Evolutionary conservation across 345 rosid species (phyloP).

Genomic region (Clausena lansium): DNA sequence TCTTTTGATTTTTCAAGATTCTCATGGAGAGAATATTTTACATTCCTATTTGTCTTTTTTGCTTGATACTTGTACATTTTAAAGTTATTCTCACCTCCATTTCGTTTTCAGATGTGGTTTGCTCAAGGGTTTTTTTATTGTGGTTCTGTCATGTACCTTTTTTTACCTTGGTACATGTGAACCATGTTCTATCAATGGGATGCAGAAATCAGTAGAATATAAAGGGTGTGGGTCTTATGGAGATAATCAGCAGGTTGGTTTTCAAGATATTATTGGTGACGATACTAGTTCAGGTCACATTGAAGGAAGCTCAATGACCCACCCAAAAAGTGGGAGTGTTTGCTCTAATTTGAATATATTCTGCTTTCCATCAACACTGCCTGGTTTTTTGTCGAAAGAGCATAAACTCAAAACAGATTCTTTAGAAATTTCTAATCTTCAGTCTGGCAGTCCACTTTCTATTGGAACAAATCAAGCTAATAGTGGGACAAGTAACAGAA

Average conservation of each 20-base stretch:
- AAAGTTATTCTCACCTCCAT: background rate
- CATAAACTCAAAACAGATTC: conserved; percentile 19
- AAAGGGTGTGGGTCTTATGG: conserved; percentile 40
- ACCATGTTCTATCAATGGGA: conserved; percentile 39
- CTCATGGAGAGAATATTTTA: background rate
- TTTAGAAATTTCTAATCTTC: conserved; percentile 36
- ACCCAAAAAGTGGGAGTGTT: conserved; percentile 26
- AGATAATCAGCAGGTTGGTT: conserved; percentile 27
- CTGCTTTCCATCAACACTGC: conserved; percentile 68
- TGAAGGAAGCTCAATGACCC: conserved; percentile 25
- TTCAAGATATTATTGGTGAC: conserved; percentile 26
- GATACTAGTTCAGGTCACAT: conserved; percentile 26
- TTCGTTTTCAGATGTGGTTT: conserved; percentile 18
- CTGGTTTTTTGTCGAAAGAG: conserved; percentile 34
- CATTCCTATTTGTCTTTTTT: background rate
- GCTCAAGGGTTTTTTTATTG: conserved; percentile 52
- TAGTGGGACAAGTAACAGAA: conserved; percentile 32
- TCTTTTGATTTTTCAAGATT: background rate
- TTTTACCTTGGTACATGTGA: conserved; percentile 42
- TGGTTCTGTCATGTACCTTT: conserved; percentile 53
- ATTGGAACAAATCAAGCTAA: conserved; percentile 30
- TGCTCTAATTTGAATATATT: conserved; percentile 49
- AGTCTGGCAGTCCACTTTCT: conserved; percentile 25
- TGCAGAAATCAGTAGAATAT: conserved; percentile 41
- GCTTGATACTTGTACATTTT: background rate